Evolutionary conservation across 2,329 filamentous ascomycete species (phyloP).

Genomic region (Sporothrix inflata): DNA sequence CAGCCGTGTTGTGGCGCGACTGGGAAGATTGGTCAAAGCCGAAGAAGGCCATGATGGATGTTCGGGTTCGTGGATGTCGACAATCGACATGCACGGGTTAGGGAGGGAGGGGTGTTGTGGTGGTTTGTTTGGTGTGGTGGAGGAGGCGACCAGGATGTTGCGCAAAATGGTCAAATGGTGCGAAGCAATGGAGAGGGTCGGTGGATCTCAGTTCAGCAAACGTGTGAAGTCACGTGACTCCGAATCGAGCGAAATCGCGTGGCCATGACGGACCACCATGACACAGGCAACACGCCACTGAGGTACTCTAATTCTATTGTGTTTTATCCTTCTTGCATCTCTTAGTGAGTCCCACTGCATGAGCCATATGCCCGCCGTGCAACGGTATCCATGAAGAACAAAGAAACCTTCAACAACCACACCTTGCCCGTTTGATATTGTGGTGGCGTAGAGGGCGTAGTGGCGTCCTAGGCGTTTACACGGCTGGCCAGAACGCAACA

Average conservation of each 20-base stretch:
- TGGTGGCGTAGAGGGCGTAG: too few relatives aligned
- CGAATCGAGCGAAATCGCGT: background rate
- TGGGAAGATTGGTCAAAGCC: constrained; percentile 66
- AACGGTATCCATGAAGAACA: too few relatives aligned
- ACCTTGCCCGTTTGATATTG: background rate
- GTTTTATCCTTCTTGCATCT: too few relatives aligned
- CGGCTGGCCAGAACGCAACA: background rate
- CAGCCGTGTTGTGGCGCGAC: constrained; percentile 66
- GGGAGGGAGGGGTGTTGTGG: constrained; percentile 1
- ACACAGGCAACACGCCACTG: background rate
- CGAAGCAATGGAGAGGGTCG: background rate
- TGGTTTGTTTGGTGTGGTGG: constrained; percentile 2
- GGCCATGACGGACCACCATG: too few relatives aligned
- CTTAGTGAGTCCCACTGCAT: too few relatives aligned
- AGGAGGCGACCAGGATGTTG: background rate
- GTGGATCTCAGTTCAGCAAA: constrained; percentile 1
- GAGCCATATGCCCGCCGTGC: too few relatives aligned
- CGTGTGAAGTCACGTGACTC: background rate
- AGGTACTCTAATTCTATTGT: too few relatives aligned
- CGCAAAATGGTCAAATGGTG: constrained; percentile 9
- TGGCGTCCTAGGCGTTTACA: background rate
- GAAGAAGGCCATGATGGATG: constrained; percentile 82
- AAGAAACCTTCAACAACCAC: background rate
- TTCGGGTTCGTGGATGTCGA: constrained; percentile 1
- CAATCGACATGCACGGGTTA: constrained; percentile 13